These are phyloP conservation scores for Rhodotorula glutinis DNA, from an alignment of 1,284 basidiomycete genomes.

Conservation along the genomic window DNA sequence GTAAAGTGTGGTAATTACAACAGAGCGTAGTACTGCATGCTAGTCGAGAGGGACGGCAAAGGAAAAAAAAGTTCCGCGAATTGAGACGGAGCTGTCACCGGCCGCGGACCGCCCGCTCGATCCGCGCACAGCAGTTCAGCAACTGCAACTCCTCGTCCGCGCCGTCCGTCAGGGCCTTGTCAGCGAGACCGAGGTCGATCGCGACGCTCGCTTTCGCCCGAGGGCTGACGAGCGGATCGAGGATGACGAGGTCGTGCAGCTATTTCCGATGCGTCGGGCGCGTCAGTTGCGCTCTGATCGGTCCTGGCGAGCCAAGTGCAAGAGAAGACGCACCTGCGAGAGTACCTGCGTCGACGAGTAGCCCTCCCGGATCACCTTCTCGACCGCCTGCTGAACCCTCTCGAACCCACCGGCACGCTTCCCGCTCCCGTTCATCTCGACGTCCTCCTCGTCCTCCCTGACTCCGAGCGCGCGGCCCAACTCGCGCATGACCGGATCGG, in stretches of 20 bases:
- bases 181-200: slow-evolving; percentile 85
- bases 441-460: slow-evolving; percentile 51
- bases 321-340: slow-evolving; percentile 63
- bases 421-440: slow-evolving; percentile 52
- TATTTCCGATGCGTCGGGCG: slow-evolving; percentile 47
- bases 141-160: slow-evolving; percentile 98
- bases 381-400: slow-evolving; percentile 68
- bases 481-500: slow-evolving; percentile 65
- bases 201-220: slow-evolving; percentile 79
- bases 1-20: too few species aligned
- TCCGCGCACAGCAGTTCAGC: slow-evolving; percentile 74
- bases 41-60: too few species aligned
- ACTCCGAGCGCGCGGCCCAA: slow-evolving; percentile 76
- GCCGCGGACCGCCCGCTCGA: slow-evolving; percentile 47
- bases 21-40: too few species aligned
- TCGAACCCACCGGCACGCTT: slow-evolving; percentile 58
- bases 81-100: not conserved
- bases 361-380: slow-evolving; percentile 74
- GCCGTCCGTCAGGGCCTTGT: slow-evolving; percentile 93
- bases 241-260: slow-evolving; percentile 87
- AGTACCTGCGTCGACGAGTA: slow-evolving; percentile 90
- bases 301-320: too few species aligned
- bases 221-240: slow-evolving; percentile 73
- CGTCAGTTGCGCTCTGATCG: not conserved
- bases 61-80: too few species aligned